Base-by-base conservation (phyloP, 2,329 filamentous ascomycete species). In the Fusarium abutilonis region DNA sequence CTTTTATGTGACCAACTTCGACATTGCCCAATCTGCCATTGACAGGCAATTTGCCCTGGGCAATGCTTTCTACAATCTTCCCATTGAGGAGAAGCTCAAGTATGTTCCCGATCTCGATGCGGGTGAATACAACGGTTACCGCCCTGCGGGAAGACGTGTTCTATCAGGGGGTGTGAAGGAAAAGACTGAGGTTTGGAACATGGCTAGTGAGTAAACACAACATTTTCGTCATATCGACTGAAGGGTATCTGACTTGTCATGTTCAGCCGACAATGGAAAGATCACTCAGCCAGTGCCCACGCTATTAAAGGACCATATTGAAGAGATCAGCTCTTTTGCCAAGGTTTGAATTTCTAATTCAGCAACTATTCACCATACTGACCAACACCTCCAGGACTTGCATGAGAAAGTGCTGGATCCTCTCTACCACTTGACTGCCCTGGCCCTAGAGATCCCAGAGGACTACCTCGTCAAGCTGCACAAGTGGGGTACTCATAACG, bases 1-100 rank as follows among this genome's bases (percentile, higher is more conserved):
- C 47, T 65, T 70, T 29, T 70, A 70, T 4, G 67, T 88, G 2
- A 85, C 81, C 56, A 87, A 89, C 72, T 88, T 84, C 64, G 83
- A 82, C 60, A 82, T 88, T 15, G 75, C 76, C 0, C 85, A 88
- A 68, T 82, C 85, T 36, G 79, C 82, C 26, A 80, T 88, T 1
- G 82, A 88, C 55, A 74, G 75, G 1, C 85, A 88, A 53, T 88
- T 88, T 56, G 82, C 85, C 3, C 76, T 88, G 0, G 86, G 83
- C 0, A 79, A 84, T 35, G 79, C 82, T 17, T 85, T 88, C 65
- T 77, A 76, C 15, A 58, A 72, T 1, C 77, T 88, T 0, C 84
- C 86, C 0, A 73, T 83, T 0, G 82, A 85, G 10, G 85, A 88
- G 70, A 88, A 88, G 69, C 77, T 86, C 52, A 85, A 86, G 65